Evolutionary conservation across 192 early-diverging fungal species (phyloP).

Genomic region (Jimgerdemannia lactiflua): DNA sequence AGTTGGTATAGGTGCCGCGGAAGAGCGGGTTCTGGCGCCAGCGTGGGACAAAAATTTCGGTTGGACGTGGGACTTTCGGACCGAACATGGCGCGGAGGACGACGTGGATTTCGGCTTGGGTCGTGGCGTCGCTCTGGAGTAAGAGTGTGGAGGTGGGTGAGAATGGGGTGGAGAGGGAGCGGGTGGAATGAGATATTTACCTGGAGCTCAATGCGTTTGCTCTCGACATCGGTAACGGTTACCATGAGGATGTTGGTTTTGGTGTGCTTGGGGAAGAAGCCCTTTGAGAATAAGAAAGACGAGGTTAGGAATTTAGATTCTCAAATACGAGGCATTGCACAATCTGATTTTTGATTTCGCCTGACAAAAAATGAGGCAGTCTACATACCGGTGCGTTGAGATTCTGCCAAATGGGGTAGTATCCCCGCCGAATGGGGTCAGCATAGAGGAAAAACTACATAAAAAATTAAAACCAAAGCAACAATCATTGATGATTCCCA

Average conservation of each 20-base stretch:
- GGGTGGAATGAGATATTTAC: no score
- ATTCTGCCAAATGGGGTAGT: conserved; percentile 27
- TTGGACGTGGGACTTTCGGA: conserved; percentile 16
- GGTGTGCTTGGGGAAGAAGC: conserved; percentile 21
- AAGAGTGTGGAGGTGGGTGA: no score
- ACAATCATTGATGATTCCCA: no score
- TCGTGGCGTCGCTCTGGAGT: conserved; percentile 16
- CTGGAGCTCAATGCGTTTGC: conserved; percentile 18
- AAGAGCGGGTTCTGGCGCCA: conserved; percentile 39
- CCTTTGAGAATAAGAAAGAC: no score
- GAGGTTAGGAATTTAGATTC: no score
- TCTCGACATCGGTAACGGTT: conserved; percentile 24
- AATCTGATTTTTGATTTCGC: no score
- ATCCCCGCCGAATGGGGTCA: conserved; percentile 24
- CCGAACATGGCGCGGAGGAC: conserved; percentile 31
- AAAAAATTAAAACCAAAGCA: no score
- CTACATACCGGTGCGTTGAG: conserved; percentile 9
- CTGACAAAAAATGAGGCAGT: no score
- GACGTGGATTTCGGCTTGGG: conserved; percentile 21
- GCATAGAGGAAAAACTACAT: conserved; percentile 27
- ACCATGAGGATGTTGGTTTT: conserved; percentile 28
- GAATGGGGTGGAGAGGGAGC: no score
- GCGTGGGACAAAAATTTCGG: conserved; percentile 28
- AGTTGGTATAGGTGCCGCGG: conserved; percentile 38
- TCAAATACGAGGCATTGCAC: no score